phyloP scores from a whole-genome alignment of 768 basidiomycete genomes.

The Calvatia gigantea region DNA sequence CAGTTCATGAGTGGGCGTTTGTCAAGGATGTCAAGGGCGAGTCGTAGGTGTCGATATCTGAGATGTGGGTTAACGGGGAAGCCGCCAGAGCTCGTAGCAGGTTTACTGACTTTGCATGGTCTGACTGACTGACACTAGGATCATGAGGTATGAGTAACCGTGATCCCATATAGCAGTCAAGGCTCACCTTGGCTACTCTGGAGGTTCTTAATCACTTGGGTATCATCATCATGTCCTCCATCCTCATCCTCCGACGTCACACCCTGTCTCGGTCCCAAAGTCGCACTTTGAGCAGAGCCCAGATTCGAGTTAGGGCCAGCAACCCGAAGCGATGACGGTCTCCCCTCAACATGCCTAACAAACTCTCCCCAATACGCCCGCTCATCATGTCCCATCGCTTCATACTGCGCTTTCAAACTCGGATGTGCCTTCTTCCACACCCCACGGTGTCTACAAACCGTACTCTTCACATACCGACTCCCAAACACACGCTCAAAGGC shows the following conservation, averaged over 20 bases:
- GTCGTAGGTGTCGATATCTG: conserved; percentile 7
- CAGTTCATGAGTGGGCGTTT: not conserved
- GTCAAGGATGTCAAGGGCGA: conserved; percentile 1
- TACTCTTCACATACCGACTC: conserved; percentile 69
- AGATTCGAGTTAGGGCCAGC: conserved; percentile 1
- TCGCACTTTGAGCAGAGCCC: conserved; percentile 10
- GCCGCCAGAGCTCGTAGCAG: too few species aligned
- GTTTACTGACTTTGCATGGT: conserved; percentile 8
- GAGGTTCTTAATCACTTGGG: conserved; percentile 16
- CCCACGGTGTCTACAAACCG: conserved; percentile 68
- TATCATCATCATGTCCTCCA: conserved; percentile 19
- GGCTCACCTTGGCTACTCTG: conserved; percentile 8
- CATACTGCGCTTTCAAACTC: conserved; percentile 45
- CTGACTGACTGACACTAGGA: not conserved
- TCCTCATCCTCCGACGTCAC: conserved; percentile 15
- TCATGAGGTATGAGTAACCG: not conserved
- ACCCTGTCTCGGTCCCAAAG: conserved; percentile 16
- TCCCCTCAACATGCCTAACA: conserved; percentile 57
- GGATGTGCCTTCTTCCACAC: conserved; percentile 59
- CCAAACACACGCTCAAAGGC: conserved; percentile 73
- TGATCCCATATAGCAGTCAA: not conserved
- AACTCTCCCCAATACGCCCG: conserved; percentile 69
- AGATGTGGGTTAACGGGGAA: not conserved
- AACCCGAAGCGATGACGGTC: conserved; percentile 29
- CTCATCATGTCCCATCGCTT: conserved; percentile 52